These are phyloP conservation scores for Daedalea quercina DNA, from an alignment of 768 basidiomycete species.

Conservation along the genomic window DNA sequence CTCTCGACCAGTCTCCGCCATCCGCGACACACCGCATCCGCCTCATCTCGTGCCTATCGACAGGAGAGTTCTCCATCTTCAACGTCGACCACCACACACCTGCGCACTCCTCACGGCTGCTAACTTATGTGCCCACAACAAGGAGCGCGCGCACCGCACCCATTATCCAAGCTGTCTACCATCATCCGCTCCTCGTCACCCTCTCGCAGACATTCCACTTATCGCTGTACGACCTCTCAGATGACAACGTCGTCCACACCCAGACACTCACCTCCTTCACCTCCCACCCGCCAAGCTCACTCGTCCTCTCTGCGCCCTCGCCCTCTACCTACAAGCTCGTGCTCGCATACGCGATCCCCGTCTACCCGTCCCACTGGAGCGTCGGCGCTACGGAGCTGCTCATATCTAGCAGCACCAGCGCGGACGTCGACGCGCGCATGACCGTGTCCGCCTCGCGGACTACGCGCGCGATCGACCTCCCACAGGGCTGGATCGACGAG, in stretches of 20 bases:
- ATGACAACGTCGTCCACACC: constrained; percentile 41
- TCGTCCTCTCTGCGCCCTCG: constrained; percentile 67
- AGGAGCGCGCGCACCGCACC: constrained; percentile 34
- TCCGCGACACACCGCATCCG: constrained; percentile 30
- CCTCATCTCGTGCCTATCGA: constrained; percentile 56
- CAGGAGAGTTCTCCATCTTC: constrained; percentile 62
- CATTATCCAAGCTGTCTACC: constrained; percentile 63
- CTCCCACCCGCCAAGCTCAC: constrained; percentile 70
- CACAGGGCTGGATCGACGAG: constrained; percentile 67
- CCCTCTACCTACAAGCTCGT: constrained; percentile 62
- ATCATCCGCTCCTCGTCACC: constrained; percentile 72
- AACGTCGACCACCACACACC: constrained; percentile 41
- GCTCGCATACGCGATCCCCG: constrained; percentile 66
- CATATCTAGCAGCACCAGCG: constrained; percentile 33
- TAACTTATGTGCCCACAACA: constrained; percentile 41
- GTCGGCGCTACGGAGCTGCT: constrained; percentile 72
- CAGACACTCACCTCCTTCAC: constrained; percentile 74
- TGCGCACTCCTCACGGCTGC: constrained; percentile 31
- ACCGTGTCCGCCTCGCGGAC: constrained; percentile 53
- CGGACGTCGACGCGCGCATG: constrained; percentile 28
- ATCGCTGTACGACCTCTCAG: constrained; percentile 65
- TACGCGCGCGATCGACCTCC: constrained; percentile 63
- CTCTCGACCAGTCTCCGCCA: constrained; percentile 70
- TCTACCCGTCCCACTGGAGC: constrained; percentile 79
- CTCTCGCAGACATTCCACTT: constrained; percentile 63